A percentile compares a stretch with the other conserved stretches of the same genome.
phyloP scores from a whole-genome alignment of 768 basidiomycete genomes.

The Lentinula detonsa region DNA sequence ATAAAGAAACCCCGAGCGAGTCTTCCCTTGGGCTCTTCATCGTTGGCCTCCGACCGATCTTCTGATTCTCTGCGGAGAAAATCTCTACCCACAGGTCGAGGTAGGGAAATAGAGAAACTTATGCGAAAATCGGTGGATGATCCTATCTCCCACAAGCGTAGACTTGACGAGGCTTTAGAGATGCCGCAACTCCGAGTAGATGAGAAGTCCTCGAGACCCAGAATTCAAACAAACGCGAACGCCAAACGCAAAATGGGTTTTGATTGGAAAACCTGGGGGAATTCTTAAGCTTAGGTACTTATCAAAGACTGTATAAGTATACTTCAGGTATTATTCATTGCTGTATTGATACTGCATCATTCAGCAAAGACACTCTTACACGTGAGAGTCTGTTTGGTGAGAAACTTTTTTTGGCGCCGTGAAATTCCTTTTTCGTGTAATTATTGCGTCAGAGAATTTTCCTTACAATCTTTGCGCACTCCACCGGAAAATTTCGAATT shows the following conservation, averaged over 20 bases:
- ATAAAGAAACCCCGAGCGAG: neutral
- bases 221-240: neutral
- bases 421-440: too few relatives aligned
- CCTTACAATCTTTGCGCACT: too few relatives aligned
- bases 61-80: neutral
- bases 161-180: neutral
- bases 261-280: slow-evolving; percentile 5
- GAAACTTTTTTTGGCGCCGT: too few relatives aligned
- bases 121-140: neutral
- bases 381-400: too few relatives aligned
- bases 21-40: neutral
- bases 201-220: neutral
- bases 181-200: neutral
- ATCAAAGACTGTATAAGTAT: neutral
- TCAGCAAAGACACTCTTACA: too few relatives aligned
- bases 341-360: too few relatives aligned
- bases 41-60: neutral
- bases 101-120: neutral
- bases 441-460: too few relatives aligned
- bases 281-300: neutral
- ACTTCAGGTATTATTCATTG: neutral
- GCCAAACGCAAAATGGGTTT: neutral
- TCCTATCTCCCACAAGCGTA: neutral
- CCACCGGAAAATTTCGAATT: too few relatives aligned
- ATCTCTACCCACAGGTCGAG: neutral